These are phyloP conservation scores for Fulvia fulva DNA, from an alignment of 2,329 filamentous ascomycete genomes.

Conservation along the genomic window DNA sequence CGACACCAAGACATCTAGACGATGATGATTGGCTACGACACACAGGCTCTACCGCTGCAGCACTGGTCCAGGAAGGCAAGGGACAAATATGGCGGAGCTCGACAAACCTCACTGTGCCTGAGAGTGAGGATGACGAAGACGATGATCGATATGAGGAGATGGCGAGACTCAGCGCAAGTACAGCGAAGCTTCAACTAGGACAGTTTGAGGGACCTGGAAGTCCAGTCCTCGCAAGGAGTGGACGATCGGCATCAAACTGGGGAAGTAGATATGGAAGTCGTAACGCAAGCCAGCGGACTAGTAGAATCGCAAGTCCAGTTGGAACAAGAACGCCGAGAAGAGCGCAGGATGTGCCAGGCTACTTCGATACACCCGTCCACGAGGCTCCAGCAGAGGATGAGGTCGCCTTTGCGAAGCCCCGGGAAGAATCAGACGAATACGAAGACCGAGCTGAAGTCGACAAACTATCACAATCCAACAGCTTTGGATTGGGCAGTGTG, in stretches of 20 bases:
- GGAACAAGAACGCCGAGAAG: constrained; percentile 36
- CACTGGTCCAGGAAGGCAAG: constrained; percentile 56
- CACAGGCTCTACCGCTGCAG: constrained; percentile 54
- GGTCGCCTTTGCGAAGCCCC: constrained; percentile 50
- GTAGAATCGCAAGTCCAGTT: constrained; percentile 37
- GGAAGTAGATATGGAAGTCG: constrained; percentile 36
- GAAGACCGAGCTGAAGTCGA: constrained; percentile 48
- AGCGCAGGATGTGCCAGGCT: constrained; percentile 15
- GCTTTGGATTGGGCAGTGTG: constrained; percentile 54
- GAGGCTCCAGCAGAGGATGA: constrained; percentile 23
- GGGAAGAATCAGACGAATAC: constrained; percentile 33
- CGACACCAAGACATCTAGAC: constrained; percentile 15
- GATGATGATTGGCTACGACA: constrained; percentile 58
- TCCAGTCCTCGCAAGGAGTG: constrained; percentile 20
- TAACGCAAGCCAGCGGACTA: constrained; percentile 37
- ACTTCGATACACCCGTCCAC: constrained; percentile 29
- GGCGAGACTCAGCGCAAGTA: constrained; percentile 28
- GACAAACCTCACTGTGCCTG: constrained; percentile 46
- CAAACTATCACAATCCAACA: constrained; percentile 46
- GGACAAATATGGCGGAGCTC: constrained; percentile 56
- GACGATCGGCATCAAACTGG: constrained; percentile 29
- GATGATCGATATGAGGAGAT: constrained; percentile 35
- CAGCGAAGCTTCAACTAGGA: constrained; percentile 15
- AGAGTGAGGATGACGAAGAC: constrained; percentile 33
- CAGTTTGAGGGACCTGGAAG: constrained; percentile 16